These are phyloP conservation scores for Sparassis latifolia DNA, from an alignment of 1,284 basidiomycete genomes.

Conservation along the genomic window DNA sequence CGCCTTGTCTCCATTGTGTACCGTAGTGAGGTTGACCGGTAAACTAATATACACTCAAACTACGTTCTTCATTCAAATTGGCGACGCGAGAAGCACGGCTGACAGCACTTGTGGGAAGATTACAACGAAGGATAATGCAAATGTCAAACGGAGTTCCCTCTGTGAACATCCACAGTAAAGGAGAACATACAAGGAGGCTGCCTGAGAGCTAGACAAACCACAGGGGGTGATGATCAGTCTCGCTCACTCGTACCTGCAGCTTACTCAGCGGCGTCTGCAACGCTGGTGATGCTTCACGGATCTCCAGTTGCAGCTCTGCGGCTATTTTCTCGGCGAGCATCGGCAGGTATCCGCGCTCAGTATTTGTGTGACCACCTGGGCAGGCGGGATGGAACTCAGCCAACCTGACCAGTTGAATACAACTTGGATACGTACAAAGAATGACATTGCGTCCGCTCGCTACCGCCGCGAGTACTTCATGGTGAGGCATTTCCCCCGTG, in stretches of 20 bases:
- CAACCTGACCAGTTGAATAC: conserved; percentile 2
- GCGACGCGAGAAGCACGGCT: too few relatives aligned
- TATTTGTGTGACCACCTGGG: conserved; percentile 62
- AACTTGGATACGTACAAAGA: conserved; percentile 46
- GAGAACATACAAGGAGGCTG: too few relatives aligned
- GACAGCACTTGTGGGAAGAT: too few relatives aligned
- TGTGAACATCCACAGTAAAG: too few relatives aligned
- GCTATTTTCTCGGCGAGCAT: conserved; percentile 58
- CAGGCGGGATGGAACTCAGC: not conserved
- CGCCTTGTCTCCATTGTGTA: conserved; percentile 3
- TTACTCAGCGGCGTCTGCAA: conserved; percentile 1
- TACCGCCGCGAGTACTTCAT: conserved; percentile 76
- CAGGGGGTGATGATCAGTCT: conserved; percentile 51
- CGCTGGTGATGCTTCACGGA: conserved; percentile 5
- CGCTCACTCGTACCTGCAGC: conserved; percentile 49
- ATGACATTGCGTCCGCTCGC: conserved; percentile 72
- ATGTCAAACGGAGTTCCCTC: too few relatives aligned
- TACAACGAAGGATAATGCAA: too few relatives aligned
- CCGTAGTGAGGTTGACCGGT: conserved; percentile 39
- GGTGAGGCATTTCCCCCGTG: conserved; percentile 91
- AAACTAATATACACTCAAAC: conserved; percentile 12
- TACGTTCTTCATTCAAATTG: too few relatives aligned
- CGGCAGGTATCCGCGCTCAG: conserved; percentile 82
- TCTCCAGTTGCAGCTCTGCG: conserved; percentile 37
- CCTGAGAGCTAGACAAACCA: conserved; percentile 21